These are phyloP conservation scores for Apiospora sp. DNA, from an alignment of 2,329 filamentous ascomycete genomes.

Conservation along the genomic window DNA sequence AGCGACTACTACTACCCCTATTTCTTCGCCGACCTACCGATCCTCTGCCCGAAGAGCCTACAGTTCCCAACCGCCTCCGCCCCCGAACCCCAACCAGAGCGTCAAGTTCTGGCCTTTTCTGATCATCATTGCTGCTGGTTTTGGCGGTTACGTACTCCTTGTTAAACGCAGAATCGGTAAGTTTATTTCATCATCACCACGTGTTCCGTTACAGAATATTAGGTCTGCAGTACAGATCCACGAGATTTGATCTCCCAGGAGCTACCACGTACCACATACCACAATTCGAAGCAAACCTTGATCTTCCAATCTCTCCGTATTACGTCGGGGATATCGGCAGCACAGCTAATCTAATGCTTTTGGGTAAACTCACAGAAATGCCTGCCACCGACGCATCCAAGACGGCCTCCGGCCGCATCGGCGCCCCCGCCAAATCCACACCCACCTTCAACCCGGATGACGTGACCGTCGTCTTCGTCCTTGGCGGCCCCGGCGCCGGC, in stretches of 20 bases:
- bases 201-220: background rate
- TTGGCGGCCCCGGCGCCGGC: constrained; percentile 92
- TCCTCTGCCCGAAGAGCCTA: constrained; percentile 43
- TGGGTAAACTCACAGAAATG: constrained; percentile 46
- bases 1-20: constrained; percentile 22
- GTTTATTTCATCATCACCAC: constrained; percentile 31
- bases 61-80: constrained; percentile 50
- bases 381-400: constrained; percentile 47
- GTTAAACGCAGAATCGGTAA: constrained; percentile 59
- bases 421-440: constrained; percentile 60
- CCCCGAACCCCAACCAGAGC: constrained; percentile 41
- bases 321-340: background rate
- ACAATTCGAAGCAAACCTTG: background rate
- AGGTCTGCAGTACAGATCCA: too few species aligned
- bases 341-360: constrained; percentile 11
- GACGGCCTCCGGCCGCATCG: constrained; percentile 50
- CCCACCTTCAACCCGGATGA: constrained; percentile 79
- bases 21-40: constrained; percentile 21
- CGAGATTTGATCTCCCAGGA: background rate
- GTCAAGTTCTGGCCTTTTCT: constrained; percentile 69
- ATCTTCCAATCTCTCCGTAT: background rate
- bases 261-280: background rate
- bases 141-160: constrained; percentile 58
- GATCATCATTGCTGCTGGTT: constrained; percentile 55
- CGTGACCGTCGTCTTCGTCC: constrained; percentile 94